Evolutionary conservation across 106 monocot genomes (phyloP).

Genomic region (Hemerocallis citrina): DNA sequence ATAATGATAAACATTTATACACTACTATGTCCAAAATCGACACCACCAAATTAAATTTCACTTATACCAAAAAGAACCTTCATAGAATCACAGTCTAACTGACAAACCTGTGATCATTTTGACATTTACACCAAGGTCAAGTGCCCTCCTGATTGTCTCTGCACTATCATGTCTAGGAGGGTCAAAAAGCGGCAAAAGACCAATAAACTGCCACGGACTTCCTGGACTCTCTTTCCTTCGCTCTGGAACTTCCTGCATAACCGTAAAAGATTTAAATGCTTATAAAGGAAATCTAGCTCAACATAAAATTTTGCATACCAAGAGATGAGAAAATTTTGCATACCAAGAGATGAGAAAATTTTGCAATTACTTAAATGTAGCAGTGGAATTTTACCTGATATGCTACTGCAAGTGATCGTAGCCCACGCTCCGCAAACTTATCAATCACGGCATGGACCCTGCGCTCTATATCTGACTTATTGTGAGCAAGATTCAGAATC

Average conservation of each 20-base stretch:
- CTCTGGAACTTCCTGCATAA: constrained; percentile 46
- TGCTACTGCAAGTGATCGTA: constrained; percentile 46
- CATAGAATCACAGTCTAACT: too few relatives aligned
- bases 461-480: constrained; percentile 86
- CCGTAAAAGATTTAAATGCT: too few relatives aligned
- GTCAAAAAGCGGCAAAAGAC: constrained; percentile 48
- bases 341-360: too few relatives aligned
- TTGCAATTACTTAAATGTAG: too few relatives aligned
- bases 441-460: constrained; percentile 28
- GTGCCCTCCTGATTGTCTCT: constrained; percentile 51
- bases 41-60: too few relatives aligned
- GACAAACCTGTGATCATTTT: constrained; percentile 82
- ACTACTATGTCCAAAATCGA: too few relatives aligned
- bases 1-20: too few relatives aligned
- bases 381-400: too few relatives aligned
- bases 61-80: too few relatives aligned
- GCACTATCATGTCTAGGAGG: constrained; percentile 66
- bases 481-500: constrained; percentile 92
- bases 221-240: constrained; percentile 42
- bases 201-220: constrained; percentile 48
- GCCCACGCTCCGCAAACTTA: constrained; percentile 49
- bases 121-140: constrained; percentile 58
- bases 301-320: too few relatives aligned
- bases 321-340: too few relatives aligned
- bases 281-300: too few relatives aligned